Conservation (phyloP, 164 flowering plant genomes). For the Berberis thunbergii region DNA sequence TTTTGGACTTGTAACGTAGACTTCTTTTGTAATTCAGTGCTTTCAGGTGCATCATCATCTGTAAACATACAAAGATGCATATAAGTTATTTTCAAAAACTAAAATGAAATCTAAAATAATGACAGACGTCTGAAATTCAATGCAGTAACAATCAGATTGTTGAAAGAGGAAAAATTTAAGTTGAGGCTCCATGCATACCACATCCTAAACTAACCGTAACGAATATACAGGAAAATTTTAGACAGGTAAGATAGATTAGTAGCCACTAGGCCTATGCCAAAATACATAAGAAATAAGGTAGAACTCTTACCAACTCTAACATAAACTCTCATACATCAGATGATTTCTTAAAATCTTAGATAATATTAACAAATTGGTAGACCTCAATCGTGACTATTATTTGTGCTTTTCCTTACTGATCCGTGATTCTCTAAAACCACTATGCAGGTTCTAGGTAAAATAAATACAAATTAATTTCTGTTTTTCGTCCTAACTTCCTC, state of each 20-base stretch:
- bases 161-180: background rate
- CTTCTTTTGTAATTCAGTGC: constrained; percentile 6
- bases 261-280: background rate
- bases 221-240: background rate
- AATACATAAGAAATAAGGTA: background rate
- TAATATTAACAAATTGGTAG: background rate
- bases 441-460: no score
- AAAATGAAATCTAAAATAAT: background rate
- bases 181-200: background rate
- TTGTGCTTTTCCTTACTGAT: no score
- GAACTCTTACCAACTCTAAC: background rate
- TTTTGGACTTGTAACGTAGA: constrained; percentile 12
- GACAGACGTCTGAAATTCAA: background rate
- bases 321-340: no score
- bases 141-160: background rate
- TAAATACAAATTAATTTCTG: no score
- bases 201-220: background rate
- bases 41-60: constrained; percentile 23
- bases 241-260: background rate
- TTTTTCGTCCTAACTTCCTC: no score
- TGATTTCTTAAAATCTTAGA: background rate
- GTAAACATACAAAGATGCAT: constrained; percentile 1
- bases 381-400: no score
- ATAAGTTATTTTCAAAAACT: background rate
- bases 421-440: no score